Evolutionary conservation across 78 protist species (phyloP).

Genomic region (Speleostelium caveatum): DNA sequence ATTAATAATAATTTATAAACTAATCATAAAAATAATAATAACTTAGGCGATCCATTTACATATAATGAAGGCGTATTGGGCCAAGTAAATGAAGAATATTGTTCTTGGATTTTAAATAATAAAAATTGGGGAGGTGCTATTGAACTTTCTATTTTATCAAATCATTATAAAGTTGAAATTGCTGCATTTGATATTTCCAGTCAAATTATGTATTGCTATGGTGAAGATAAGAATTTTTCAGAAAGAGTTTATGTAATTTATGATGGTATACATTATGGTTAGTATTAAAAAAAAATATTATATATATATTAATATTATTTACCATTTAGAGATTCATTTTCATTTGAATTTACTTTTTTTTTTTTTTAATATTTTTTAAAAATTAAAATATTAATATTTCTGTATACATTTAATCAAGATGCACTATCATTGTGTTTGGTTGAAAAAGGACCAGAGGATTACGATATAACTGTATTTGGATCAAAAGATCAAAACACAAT

Average conservation of each 20-base stretch:
- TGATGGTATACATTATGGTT: conserved; percentile 77
- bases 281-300: background rate
- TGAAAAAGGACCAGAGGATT: conserved; percentile 28
- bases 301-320: background rate
- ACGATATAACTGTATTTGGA: conserved; percentile 34
- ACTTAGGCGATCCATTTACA: conserved; percentile 42
- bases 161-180: conserved; percentile 53
- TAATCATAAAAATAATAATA: too few species aligned
- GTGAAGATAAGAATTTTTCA: conserved; percentile 51
- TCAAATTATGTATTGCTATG: conserved; percentile 50
- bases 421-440: conserved; percentile 33
- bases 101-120: conserved; percentile 55
- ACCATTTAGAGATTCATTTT: too few species aligned
- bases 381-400: too few species aligned
- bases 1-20: background rate
- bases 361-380: background rate
- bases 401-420: too few species aligned
- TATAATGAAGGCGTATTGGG: conserved; percentile 68
- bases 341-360: background rate
- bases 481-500: conserved; percentile 1
- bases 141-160: conserved; percentile 53
- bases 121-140: conserved; percentile 80
- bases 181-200: conserved; percentile 71
- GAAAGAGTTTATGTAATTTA: conserved; percentile 58
- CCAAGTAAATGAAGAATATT: conserved; percentile 40